Evolutionary conservation across 768 basidiomycete species (phyloP).

Genomic region (Termitomyces sp.): DNA sequence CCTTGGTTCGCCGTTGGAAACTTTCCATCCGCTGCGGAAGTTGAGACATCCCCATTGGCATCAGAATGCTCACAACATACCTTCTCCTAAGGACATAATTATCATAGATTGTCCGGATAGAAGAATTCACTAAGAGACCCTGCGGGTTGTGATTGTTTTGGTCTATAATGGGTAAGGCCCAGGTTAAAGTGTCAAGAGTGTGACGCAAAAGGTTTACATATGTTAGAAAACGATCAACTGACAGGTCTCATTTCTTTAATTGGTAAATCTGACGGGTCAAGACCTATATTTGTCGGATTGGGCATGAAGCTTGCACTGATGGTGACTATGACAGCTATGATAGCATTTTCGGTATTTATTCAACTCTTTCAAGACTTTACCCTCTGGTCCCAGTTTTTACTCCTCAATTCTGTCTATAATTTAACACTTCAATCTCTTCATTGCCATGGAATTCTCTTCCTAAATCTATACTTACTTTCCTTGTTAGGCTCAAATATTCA

Average conservation of each 20-base stretch:
- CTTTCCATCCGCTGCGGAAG: slow-evolving; percentile 27
- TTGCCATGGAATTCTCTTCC: no score
- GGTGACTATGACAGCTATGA: background rate
- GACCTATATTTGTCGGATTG: no score
- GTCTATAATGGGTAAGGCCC: background rate
- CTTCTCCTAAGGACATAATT: slow-evolving; percentile 22
- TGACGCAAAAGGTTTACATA: slow-evolving; percentile 11
- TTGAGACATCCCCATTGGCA: background rate
- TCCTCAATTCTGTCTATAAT: no score
- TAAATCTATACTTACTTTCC: no score
- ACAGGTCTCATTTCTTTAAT: background rate
- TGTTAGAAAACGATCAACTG: background rate
- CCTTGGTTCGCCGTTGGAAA: slow-evolving; percentile 28
- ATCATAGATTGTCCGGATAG: background rate
- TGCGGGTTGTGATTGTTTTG: background rate
- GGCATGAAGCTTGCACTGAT: background rate
- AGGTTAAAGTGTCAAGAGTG: background rate
- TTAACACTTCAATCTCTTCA: no score
- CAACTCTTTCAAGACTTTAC: no score
- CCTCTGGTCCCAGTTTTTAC: no score
- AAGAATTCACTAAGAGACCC: background rate
- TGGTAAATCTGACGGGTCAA: no score
- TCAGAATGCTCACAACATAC: slow-evolving; percentile 8
- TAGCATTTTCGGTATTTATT: no score
- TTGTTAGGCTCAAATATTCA: no score